phyloP scores from a whole-genome alignment of 2,329 filamentous ascomycete genomes.

The Phoma sp. region DNA sequence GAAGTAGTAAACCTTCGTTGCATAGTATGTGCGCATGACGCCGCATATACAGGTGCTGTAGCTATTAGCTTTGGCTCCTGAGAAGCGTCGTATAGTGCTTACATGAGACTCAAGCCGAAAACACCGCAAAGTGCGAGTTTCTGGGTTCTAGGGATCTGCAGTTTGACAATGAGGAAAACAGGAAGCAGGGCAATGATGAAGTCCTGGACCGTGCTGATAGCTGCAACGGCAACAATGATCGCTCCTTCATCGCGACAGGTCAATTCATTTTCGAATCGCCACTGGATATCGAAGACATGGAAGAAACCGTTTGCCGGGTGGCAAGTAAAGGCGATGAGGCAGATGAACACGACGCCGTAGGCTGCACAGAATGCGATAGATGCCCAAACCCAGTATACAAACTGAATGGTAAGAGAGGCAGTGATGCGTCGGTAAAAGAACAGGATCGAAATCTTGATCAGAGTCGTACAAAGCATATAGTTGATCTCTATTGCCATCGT shows the following conservation, averaged over 20 bases:
- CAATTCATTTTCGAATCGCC: slow-evolving; percentile 39
- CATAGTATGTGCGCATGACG: slow-evolving; percentile 48
- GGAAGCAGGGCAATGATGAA: slow-evolving; percentile 51
- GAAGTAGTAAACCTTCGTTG: slow-evolving; percentile 37
- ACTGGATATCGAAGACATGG: slow-evolving; percentile 44
- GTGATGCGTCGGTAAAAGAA: slow-evolving; percentile 53
- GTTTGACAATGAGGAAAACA: slow-evolving; percentile 52
- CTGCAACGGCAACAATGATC: slow-evolving; percentile 48
- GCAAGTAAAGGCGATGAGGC: slow-evolving; percentile 47
- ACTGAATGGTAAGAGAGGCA: slow-evolving; percentile 42
- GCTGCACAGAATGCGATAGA: slow-evolving; percentile 48
- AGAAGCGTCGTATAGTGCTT: slow-evolving; percentile 9
- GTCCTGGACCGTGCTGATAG: slow-evolving; percentile 49
- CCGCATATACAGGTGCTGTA: slow-evolving; percentile 43
- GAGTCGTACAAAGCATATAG: slow-evolving; percentile 36
- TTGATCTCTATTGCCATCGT: slow-evolving; percentile 39
- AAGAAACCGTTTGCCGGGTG: slow-evolving; percentile 50
- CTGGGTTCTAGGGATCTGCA: slow-evolving; percentile 51
- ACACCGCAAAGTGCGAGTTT: slow-evolving; percentile 54
- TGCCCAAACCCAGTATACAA: slow-evolving; percentile 46
- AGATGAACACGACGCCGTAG: slow-evolving; percentile 48
- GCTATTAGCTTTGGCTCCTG: not conserved
- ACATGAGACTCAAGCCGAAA: slow-evolving; percentile 53
- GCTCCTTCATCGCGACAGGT: slow-evolving; percentile 48
- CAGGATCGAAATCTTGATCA: slow-evolving; percentile 44